Evolutionary conservation across 768 basidiomycete genomes (phyloP), one percentile per base, ranked within the genome.

Genomic region (Boletellus ananas): DNA sequence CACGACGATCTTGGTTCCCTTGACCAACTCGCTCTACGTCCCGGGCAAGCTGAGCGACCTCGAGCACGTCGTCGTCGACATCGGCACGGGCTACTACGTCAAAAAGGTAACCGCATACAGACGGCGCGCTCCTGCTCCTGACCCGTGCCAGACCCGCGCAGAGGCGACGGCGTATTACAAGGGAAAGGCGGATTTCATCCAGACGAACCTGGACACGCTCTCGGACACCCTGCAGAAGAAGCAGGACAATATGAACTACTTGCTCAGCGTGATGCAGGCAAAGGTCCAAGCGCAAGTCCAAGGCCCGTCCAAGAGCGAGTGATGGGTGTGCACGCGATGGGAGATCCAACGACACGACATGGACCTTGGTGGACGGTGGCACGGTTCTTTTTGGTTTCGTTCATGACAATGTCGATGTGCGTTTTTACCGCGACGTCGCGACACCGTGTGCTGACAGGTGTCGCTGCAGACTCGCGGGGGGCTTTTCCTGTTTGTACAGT

Each of bases 41-140:
- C 94, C 95, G 2, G 96, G 94, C 17, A 92, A 85, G 70, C 76
- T 98, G 41, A 76, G 74, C 36, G 88, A 96, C 62, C 68, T 80
- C 1, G 87, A 93, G 39, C 80, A 91, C 58, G 94, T 99, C 41
- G 85, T 98, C 54, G 82, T 98, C 34, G 96, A 99, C 65, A 78
- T 98, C 23, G 96, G 96, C 1, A 98, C 95, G 0, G 95, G 96
- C 0, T 99, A 97, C 69, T 97, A 86, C 58, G 89, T 98, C 16
- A 84, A 90, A 70, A 99, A 98, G 79, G 96, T 91, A 41, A 43
- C 25, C 9, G 7, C 2, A 3, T 38, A 74, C 47, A 49, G 13
- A 45, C 25, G 45, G 18, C 31, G 11, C 40, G 4, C 43, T 36
- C 11, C 10, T 27, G 16, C 17, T 23, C 29, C 17, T 56, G 49